Percentiles rank a stretch among this genome's conserved stretches.
These are phyloP conservation scores for Luvunga scandens DNA, from an alignment of 345 rosid genomes.

Conservation along the genomic window DNA sequence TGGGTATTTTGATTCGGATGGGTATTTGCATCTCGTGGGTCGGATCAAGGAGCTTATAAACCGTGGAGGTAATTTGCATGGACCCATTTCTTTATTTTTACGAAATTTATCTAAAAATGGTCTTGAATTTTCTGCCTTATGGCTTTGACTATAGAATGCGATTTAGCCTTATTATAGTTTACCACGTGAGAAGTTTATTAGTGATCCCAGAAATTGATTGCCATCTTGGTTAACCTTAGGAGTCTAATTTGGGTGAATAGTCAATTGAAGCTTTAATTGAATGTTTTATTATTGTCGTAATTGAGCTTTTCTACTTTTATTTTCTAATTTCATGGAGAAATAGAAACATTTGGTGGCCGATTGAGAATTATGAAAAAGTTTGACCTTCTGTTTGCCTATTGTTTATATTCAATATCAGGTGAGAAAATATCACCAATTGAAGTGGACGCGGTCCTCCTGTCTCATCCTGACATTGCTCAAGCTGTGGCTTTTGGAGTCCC, in stretches of 20 bases:
- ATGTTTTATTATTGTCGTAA: background rate
- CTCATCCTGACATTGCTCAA: constrained; percentile 41
- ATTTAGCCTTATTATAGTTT: too few species aligned
- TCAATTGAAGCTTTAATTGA: background rate
- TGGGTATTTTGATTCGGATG: constrained; percentile 52
- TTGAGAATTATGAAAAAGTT: background rate
- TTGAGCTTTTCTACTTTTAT: too few species aligned
- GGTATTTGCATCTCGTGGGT: constrained; percentile 60
- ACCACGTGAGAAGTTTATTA: too few species aligned
- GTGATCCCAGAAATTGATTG: background rate
- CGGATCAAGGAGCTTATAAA: constrained; percentile 71
- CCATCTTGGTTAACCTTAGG: background rate
- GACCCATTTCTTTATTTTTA: too few species aligned
- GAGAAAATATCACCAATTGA: constrained; percentile 56
- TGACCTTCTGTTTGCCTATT: background rate
- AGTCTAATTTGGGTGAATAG: background rate
- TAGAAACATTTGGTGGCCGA: too few species aligned
- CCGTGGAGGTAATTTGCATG: constrained; percentile 49
- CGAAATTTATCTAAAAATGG: background rate
- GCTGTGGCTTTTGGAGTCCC: constrained; percentile 46
- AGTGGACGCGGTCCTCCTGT: constrained; percentile 46
- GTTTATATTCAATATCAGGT: constrained; percentile 20
- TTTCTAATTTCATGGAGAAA: too few species aligned
- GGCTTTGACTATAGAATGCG: background rate
- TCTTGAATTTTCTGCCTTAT: background rate